Conservation (phyloP, 2,329 filamentous ascomycete genomes). For the Tolypocladium guangdongense region DNA sequence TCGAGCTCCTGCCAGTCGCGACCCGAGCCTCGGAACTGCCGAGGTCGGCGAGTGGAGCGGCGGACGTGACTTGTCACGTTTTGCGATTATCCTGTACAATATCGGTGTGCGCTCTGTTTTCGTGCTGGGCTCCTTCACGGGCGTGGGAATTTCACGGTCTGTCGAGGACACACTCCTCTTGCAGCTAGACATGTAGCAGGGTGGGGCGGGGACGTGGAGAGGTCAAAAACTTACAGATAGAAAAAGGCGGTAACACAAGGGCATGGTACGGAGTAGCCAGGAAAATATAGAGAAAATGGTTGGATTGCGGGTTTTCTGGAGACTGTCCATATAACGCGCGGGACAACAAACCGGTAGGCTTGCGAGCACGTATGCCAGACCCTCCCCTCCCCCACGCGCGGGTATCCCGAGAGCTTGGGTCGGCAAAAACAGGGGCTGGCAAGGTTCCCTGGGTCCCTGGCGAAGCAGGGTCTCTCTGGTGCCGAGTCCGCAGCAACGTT, state of each 20-base stretch:
- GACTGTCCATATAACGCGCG: neutral
- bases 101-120: neutral
- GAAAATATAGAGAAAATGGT: neutral
- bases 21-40: neutral
- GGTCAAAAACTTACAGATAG: neutral
- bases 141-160: neutral
- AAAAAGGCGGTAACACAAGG: neutral
- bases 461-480: no score
- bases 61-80: neutral
- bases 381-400: conserved; percentile 5
- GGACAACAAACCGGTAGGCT: neutral
- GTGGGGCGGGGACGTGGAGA: neutral
- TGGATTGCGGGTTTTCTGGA: neutral
- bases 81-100: neutral
- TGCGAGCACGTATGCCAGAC: no score
- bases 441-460: conserved; percentile 18
- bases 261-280: neutral
- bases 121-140: neutral
- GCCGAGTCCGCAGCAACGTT: neutral
- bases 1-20: neutral
- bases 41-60: neutral
- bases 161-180: neutral
- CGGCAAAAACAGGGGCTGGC: conserved; percentile 20
- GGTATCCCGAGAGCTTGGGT: conserved; percentile 22
- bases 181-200: neutral